phyloP scores from a whole-genome alignment of 148 eudicot genomes.

The Silene conica region DNA sequence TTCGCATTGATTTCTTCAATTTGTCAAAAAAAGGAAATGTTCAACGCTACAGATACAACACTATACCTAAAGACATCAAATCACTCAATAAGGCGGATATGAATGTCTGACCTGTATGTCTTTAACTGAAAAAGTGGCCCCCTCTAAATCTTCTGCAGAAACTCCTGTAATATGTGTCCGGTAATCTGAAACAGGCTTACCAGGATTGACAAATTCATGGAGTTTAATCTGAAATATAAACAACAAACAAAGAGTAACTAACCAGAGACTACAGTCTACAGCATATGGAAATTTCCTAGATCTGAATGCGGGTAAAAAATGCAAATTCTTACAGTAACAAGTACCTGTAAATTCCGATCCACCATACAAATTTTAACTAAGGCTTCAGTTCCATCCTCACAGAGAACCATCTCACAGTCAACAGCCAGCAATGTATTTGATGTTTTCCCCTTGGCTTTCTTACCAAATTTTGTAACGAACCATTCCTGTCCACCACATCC shows the following conservation, averaged over 20 bases:
- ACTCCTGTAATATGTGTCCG: conserved; percentile 81
- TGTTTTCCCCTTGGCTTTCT: conserved; percentile 41
- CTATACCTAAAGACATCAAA: neutral
- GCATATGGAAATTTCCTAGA: neutral
- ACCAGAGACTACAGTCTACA: neutral
- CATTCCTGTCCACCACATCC: conserved; percentile 54
- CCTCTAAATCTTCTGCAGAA: conserved; percentile 65
- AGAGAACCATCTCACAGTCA: conserved; percentile 99
- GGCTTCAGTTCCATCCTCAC: conserved; percentile 97
- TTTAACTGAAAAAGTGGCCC: conserved; percentile 45
- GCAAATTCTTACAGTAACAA: neutral
- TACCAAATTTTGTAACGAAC: conserved; percentile 51
- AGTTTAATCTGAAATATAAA: conserved; percentile 59
- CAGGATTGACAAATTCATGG: conserved; percentile 76
- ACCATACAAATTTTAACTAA: conserved; percentile 80
- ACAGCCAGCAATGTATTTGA: conserved; percentile 59
- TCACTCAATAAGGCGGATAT: too few species aligned
- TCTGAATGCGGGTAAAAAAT: neutral
- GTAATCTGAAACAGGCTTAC: conserved; percentile 74
- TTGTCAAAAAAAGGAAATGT: conserved; percentile 8
- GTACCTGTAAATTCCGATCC: conserved; percentile 65
- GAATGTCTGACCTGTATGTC: conserved; percentile 65
- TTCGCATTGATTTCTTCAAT: conserved; percentile 61
- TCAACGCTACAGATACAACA: neutral
- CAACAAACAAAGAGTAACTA: conserved; percentile 7